Percentiles rank a stretch among this genome's conserved stretches.
Evolutionary conservation across 2,329 filamentous ascomycete species (phyloP).

Genomic region (Trichoderma afroharzianum): DNA sequence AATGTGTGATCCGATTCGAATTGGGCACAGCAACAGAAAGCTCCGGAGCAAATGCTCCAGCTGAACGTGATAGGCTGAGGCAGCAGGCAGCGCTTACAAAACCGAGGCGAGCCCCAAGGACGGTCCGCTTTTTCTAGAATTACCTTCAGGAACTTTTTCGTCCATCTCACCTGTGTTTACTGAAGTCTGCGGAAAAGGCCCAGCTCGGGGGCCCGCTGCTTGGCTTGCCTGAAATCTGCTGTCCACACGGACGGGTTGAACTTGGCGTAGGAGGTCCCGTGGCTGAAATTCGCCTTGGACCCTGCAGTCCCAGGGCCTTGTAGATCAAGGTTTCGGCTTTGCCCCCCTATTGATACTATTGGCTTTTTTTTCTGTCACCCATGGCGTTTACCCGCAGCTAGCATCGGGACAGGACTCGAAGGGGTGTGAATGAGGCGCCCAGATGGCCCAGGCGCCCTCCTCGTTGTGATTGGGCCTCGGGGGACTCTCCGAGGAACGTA

Average conservation of each 20-base stretch:
- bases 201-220: not conserved
- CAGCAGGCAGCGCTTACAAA: conserved; percentile 31
- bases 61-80: conserved; percentile 29
- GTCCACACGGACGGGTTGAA: not conserved
- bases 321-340: not conserved
- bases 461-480: not conserved
- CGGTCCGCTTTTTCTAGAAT: conserved; percentile 24
- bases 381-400: not conserved
- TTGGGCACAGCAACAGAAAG: conserved; percentile 19
- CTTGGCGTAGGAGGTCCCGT: not conserved
- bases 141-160: conserved; percentile 14
- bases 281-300: conserved; percentile 5
- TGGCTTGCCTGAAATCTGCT: not conserved
- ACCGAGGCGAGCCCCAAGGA: conserved; percentile 19
- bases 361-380: not conserved
- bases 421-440: not conserved
- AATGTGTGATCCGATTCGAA: conserved; percentile 26
- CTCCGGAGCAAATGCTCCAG: conserved; percentile 36
- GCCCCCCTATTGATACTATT: not conserved
- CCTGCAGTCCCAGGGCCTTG: not conserved
- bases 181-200: not conserved
- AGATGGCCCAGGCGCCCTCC: not conserved
- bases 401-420: not conserved
- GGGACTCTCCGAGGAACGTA: not conserved
- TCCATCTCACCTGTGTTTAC: conserved; percentile 1